These are phyloP conservation scores for Kodamaea fungicola DNA, from an alignment of 1,139 yeast genomes.

Conservation along the genomic window DNA sequence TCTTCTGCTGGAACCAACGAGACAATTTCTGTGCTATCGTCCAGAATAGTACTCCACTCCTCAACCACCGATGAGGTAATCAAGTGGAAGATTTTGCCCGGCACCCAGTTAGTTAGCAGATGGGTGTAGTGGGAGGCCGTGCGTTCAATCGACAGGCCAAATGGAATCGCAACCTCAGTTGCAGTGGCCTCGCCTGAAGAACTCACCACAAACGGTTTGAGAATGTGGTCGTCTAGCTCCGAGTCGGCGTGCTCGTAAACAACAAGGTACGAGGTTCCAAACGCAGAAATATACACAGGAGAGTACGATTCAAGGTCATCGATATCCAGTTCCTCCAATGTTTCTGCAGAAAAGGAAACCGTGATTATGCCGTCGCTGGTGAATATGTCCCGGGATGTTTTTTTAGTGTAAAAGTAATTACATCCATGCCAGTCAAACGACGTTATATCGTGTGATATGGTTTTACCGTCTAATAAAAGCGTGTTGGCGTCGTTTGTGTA, in stretches of 20 bases:
- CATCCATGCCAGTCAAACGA: slow-evolving; percentile 1
- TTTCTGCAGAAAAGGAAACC: slow-evolving; percentile 2
- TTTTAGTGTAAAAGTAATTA: slow-evolving; percentile 1
- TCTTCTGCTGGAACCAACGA: slow-evolving; percentile 52
- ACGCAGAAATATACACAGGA: slow-evolving; percentile 7
- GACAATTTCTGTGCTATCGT: slow-evolving; percentile 16
- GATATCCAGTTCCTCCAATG: slow-evolving; percentile 6
- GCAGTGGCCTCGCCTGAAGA: slow-evolving; percentile 8
- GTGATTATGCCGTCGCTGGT: slow-evolving; percentile 1
- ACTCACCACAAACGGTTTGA: slow-evolving; percentile 14
- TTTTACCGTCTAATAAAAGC: background rate
- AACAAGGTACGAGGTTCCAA: slow-evolving; percentile 16
- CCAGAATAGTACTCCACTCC: slow-evolving; percentile 25
- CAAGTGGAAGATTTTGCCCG: slow-evolving; percentile 26
- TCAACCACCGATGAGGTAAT: slow-evolving; percentile 62
- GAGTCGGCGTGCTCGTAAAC: slow-evolving; percentile 20
- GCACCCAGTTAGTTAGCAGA: slow-evolving; percentile 43
- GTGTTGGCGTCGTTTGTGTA: no score
- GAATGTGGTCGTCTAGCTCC: slow-evolving; percentile 20
- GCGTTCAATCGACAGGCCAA: slow-evolving; percentile 48
- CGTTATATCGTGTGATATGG: slow-evolving; percentile 1
- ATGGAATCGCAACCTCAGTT: slow-evolving; percentile 57
- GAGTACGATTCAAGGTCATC: slow-evolving; percentile 5
- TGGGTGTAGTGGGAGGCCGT: slow-evolving; percentile 46
- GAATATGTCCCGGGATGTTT: slow-evolving; percentile 4